Evolutionary conservation across 2,329 filamentous ascomycete genomes (phyloP), one percentile per base, ranked within the genome.

Genomic region (Penicillium palitans): DNA sequence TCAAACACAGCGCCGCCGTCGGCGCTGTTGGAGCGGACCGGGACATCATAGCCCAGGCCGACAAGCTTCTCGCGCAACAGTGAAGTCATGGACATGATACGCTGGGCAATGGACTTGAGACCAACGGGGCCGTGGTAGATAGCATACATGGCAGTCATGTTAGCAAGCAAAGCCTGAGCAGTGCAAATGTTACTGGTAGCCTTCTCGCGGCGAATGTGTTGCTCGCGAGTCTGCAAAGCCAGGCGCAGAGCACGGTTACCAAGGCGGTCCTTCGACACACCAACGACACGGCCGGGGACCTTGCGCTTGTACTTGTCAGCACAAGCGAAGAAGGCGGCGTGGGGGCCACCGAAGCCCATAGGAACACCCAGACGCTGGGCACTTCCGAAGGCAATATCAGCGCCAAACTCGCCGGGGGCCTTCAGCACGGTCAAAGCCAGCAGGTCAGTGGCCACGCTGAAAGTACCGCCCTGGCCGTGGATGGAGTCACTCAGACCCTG

Each of bases 181-280:
- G 93, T 98, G 80, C 93, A 98, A 59, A 97, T 93, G 72, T 98
- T 98, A 80, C 92, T 96, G 2, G 93, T 98, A 1, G 93, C 93
- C 83, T 97, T 97, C 75, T 98, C 93, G 70, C 93, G 86, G 64
- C 93, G 86, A 73, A 98, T 97, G 74, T 98, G 93, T 79, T 98
- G 93, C 78, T 98, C 93, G 68, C 93, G 84, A 10, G 93, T 97
- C 78, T 98, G 93, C 52, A 97, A 80, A 19, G 93, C 90, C 70
- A 97, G 79, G 68, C 93, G 84, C 64, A 96, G 87, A 6, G 93
- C 93, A 13, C 84, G 87, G 62, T 90, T 86, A 8, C 93, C 93
- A 6, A 92, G 81, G 55, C 93, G 85, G 72, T 98, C 93, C 76
- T 96, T 96, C 51, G 93, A 96, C 4, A 97, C 83, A 66, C 93